Conservation (phyloP, 495 filamentous ascomycete genomes). For the Articulospora tetracladia region DNA sequence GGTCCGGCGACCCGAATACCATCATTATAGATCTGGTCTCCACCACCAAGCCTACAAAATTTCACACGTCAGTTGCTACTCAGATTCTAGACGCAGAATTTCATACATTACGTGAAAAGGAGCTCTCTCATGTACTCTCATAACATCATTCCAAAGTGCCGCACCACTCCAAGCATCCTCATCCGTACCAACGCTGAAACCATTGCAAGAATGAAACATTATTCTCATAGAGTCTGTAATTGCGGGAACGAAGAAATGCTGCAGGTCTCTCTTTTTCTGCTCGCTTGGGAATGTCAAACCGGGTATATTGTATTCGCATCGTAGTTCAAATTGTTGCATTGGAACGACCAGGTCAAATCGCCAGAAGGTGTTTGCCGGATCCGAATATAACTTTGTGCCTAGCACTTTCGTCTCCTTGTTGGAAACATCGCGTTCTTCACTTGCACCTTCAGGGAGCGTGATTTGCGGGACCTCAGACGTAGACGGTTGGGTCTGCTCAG, state of each 20-base stretch:
- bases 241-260: constrained; percentile 72
- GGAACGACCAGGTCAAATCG: constrained; percentile 62
- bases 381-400: constrained; percentile 64
- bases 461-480: neutral
- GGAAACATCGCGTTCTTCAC: neutral
- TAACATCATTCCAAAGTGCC: constrained; percentile 86
- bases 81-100: neutral
- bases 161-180: constrained; percentile 79
- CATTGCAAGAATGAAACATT: constrained; percentile 96
- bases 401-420: constrained; percentile 4
- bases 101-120: constrained; percentile 84
- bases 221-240: constrained; percentile 83
- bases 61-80: neutral
- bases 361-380: constrained; percentile 77
- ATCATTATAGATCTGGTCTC: constrained; percentile 95
- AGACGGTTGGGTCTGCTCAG: neutral
- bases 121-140: constrained; percentile 60
- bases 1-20: constrained; percentile 80
- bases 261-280: constrained; percentile 40
- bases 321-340: constrained; percentile 49
- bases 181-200: constrained; percentile 90
- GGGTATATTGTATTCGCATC: constrained; percentile 58
- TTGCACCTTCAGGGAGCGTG: neutral
- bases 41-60: constrained; percentile 65
- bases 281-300: constrained; percentile 38